These are phyloP conservation scores for Naganishia antarctica DNA, from an alignment of 768 basidiomycete genomes.

Conservation along the genomic window DNA sequence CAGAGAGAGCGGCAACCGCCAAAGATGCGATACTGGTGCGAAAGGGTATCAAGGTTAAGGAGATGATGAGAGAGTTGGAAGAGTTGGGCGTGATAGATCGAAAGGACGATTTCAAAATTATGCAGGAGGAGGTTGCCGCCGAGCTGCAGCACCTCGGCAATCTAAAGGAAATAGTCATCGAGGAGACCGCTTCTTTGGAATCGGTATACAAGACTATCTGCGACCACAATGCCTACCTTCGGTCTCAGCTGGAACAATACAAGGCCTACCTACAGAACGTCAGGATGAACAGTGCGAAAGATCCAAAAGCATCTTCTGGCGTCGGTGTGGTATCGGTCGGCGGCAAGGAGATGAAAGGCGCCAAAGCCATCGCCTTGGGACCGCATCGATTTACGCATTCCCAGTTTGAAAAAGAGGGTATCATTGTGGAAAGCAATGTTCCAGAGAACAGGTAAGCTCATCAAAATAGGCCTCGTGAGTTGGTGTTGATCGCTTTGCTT, in stretches of 20 bases:
- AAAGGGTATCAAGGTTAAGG: conserved; percentile 98
- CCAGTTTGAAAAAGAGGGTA: conserved; percentile 96
- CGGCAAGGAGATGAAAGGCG: conserved; percentile 91
- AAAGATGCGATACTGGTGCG: conserved; percentile 94
- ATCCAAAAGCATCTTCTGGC: conserved; percentile 68
- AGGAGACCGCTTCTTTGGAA: conserved; percentile 87
- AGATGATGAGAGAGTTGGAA: conserved; percentile 94
- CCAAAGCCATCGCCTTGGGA: conserved; percentile 78
- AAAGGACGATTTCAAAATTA: conserved; percentile 78
- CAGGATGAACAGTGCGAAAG: conserved; percentile 78
- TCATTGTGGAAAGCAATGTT: conserved; percentile 98
- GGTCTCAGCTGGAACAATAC: conserved; percentile 96
- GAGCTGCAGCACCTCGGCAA: conserved; percentile 96
- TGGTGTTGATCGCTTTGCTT: background rate
- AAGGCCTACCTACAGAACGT: conserved; percentile 99
- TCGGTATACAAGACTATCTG: conserved; percentile 99
- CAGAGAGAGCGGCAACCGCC: conserved; percentile 92
- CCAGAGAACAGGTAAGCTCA: conserved; percentile 83
- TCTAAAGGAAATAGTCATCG: conserved; percentile 85
- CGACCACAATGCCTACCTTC: conserved; percentile 96
- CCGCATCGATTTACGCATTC: conserved; percentile 97
- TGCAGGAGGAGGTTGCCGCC: conserved; percentile 94
- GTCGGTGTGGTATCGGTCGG: conserved; percentile 94
- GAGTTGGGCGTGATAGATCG: conserved; percentile 79
- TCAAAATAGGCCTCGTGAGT: background rate